phyloP scores from a whole-genome alignment of 1,139 yeast species.

The Diutina pseudorugosa region DNA sequence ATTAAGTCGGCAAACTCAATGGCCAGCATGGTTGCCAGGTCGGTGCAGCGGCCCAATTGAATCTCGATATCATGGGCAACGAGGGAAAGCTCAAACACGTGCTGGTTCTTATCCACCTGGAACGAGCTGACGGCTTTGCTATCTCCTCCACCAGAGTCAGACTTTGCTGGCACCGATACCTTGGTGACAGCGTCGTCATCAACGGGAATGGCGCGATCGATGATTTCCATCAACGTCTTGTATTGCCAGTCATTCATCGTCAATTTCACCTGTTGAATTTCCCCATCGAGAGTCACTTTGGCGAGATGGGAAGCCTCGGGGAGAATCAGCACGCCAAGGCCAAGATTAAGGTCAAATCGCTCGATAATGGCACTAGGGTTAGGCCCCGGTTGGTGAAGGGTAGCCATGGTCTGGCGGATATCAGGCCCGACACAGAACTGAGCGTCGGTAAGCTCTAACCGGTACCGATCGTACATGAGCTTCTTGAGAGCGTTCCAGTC shows the following conservation, averaged over 20 bases:
- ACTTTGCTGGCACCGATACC: too few relatives aligned
- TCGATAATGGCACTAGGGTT: constrained; percentile 46
- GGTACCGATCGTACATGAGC: constrained; percentile 83
- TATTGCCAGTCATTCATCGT: constrained; percentile 83
- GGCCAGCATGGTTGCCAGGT: neutral
- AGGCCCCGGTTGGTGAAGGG: constrained; percentile 26
- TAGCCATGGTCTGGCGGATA: constrained; percentile 64
- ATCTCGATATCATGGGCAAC: neutral
- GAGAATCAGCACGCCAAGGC: constrained; percentile 70
- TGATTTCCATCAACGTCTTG: constrained; percentile 68
- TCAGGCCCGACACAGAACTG: constrained; percentile 81
- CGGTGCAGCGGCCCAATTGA: neutral
- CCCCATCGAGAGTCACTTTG: constrained; percentile 61
- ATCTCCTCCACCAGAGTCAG: neutral
- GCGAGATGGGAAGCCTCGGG: constrained; percentile 74
- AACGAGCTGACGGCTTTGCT: neutral
- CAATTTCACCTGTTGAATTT: constrained; percentile 62
- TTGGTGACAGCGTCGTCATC: neutral
- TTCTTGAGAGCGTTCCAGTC: constrained; percentile 65
- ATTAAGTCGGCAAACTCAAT: constrained; percentile 1
- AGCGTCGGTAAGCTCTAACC: constrained; percentile 68
- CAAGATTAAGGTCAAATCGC: constrained; percentile 58
- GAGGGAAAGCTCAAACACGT: neutral
- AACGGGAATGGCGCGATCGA: constrained; percentile 44
- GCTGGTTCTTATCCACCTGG: neutral